phyloP scores from a whole-genome alignment of 805 yeast species.

The Zygoascus bituminiphila region DNA sequence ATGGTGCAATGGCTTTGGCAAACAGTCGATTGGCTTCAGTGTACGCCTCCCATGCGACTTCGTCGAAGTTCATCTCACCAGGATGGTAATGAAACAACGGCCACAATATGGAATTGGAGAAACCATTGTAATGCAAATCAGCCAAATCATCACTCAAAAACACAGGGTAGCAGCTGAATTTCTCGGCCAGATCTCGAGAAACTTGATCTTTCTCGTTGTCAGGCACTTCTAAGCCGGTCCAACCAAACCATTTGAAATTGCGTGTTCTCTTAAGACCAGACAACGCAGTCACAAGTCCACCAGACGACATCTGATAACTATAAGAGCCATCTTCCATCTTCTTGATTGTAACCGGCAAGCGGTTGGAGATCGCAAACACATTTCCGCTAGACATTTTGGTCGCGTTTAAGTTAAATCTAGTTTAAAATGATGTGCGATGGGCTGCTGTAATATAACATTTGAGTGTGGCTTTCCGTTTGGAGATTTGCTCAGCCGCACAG shows the following conservation, averaged over 20 bases:
- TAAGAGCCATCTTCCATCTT: slow-evolving; percentile 55
- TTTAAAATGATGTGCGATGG: too few species aligned
- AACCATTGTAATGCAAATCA: slow-evolving; percentile 94
- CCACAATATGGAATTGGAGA: slow-evolving; percentile 91
- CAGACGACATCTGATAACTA: slow-evolving; percentile 87
- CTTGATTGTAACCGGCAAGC: slow-evolving; percentile 89
- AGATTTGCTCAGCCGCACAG: too few species aligned
- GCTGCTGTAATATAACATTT: too few species aligned
- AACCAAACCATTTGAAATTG: slow-evolving; percentile 94
- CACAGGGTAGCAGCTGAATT: slow-evolving; percentile 86
- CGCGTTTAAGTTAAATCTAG: too few species aligned
- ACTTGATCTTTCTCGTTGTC: slow-evolving; percentile 63
- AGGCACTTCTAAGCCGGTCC: slow-evolving; percentile 89
- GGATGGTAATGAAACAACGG: slow-evolving; percentile 98
- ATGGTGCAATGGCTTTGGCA: slow-evolving; percentile 62
- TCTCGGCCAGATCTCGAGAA: slow-evolving; percentile 56
- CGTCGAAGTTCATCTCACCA: slow-evolving; percentile 97
- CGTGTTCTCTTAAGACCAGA: slow-evolving; percentile 81
- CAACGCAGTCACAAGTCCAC: slow-evolving; percentile 93
- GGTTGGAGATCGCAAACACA: slow-evolving; percentile 85
- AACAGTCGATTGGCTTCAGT: slow-evolving; percentile 83
- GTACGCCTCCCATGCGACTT: slow-evolving; percentile 96
- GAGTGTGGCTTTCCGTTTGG: too few species aligned
- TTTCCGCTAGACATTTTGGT: slow-evolving; percentile 44
- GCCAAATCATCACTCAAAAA: slow-evolving; percentile 84